Conservation (phyloP, 306 rosid species). For the Cicer pinnatifidum region DNA sequence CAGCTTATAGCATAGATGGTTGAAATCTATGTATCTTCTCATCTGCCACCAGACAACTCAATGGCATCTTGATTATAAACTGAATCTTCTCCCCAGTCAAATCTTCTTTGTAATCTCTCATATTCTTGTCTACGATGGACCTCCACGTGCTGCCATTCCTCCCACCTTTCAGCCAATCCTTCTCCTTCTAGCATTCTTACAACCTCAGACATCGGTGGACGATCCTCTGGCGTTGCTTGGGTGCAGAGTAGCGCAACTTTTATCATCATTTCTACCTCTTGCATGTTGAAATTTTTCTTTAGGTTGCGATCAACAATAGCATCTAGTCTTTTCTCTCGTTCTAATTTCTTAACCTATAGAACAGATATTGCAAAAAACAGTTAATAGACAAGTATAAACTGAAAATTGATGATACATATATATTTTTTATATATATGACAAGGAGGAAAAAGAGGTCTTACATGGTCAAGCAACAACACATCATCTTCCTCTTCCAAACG, state of each 20-base stretch:
- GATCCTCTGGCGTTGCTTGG: conserved; percentile 92
- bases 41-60: conserved; percentile 92
- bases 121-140: conserved; percentile 87
- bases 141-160: conserved; percentile 95
- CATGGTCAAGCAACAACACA: conserved; percentile 92
- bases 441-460: conserved; percentile 51
- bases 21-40: conserved; percentile 43
- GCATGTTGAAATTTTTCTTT: conserved; percentile 57
- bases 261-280: conserved; percentile 95
- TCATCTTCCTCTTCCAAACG: conserved; percentile 98
- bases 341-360: conserved; percentile 88
- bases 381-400: conserved; percentile 30
- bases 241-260: conserved; percentile 94
- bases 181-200: conserved; percentile 99
- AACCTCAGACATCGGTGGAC: conserved; percentile 94
- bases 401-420: background rate
- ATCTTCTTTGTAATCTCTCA: conserved; percentile 89
- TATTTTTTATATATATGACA: conserved; percentile 18
- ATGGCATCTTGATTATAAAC: conserved; percentile 88
- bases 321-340: conserved; percentile 77
- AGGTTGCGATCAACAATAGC: conserved; percentile 87
- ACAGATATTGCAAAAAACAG: conserved; percentile 4
- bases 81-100: conserved; percentile 98
- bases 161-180: conserved; percentile 99
- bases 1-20: conserved; percentile 14